Percentiles rank a stretch among this genome's conserved stretches.
phyloP scores from a whole-genome alignment of 2,329 filamentous ascomycete genomes.

The Xylariaceae sp. region DNA sequence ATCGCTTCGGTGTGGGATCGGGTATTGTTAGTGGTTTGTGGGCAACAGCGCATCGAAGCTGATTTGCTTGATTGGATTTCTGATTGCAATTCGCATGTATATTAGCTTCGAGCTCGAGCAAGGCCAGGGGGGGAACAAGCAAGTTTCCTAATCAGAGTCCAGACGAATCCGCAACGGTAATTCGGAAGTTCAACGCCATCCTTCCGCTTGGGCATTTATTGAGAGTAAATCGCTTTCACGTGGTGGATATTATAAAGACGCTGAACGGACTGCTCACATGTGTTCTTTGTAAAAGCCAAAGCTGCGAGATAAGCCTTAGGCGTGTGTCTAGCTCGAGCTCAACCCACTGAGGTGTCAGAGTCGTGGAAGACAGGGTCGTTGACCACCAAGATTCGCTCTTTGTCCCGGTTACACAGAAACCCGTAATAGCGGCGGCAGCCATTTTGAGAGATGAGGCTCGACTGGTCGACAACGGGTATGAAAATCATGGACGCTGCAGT shows the following conservation, averaged over 20 bases:
- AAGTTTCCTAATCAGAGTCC: background rate
- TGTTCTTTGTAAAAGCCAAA: slow-evolving; percentile 47
- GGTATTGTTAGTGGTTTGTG: slow-evolving; percentile 42
- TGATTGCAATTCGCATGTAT: slow-evolving; percentile 22
- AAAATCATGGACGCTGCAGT: slow-evolving; percentile 60
- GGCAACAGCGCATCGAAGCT: slow-evolving; percentile 12
- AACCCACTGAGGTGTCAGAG: slow-evolving; percentile 44
- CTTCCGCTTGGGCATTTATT: background rate
- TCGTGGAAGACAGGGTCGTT: slow-evolving; percentile 44
- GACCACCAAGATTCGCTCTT: slow-evolving; percentile 49
- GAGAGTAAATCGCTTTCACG: background rate
- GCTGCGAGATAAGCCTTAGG: slow-evolving; percentile 49
- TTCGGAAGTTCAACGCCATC: background rate
- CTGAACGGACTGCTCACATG: slow-evolving; percentile 43
- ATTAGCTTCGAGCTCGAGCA: slow-evolving; percentile 34
- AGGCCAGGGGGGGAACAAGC: background rate
- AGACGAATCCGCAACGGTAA: background rate
- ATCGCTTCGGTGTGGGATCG: slow-evolving; percentile 47
- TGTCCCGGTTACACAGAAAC: slow-evolving; percentile 51
- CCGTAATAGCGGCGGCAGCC: slow-evolving; percentile 59
- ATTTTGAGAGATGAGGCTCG: slow-evolving; percentile 58
- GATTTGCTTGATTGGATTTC: slow-evolving; percentile 22
- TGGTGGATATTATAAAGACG: background rate
- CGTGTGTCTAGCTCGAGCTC: slow-evolving; percentile 45
- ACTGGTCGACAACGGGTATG: slow-evolving; percentile 49